phyloP scores from a whole-genome alignment of 306 rosid species.

The Quercus agrifolia region DNA sequence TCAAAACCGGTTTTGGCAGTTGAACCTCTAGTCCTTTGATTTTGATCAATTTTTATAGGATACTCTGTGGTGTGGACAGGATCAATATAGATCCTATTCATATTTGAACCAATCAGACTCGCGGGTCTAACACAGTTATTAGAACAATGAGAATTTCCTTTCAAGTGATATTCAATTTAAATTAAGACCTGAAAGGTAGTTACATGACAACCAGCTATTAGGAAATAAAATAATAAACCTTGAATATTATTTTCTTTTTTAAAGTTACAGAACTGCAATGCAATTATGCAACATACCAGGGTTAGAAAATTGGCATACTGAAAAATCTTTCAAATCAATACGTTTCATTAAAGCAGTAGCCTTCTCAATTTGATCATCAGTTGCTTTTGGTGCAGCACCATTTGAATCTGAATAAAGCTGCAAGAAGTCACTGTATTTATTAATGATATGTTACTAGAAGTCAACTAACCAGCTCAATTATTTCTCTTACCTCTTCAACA shows the following conservation, averaged over 20 bases:
- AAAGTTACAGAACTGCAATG: background rate
- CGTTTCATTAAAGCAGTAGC: conserved; percentile 79
- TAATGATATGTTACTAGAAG: conserved; percentile 21
- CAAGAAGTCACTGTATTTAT: conserved; percentile 21
- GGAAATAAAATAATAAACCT: background rate
- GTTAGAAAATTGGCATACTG: conserved; percentile 77
- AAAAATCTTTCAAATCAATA: conserved; percentile 71
- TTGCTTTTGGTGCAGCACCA: conserved; percentile 47
- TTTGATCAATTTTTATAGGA: no score
- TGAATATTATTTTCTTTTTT: background rate
- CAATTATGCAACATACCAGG: conserved; percentile 50
- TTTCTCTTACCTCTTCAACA: conserved; percentile 79
- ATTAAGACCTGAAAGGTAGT: background rate
- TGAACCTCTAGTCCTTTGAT: no score
- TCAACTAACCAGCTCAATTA: conserved; percentile 5
- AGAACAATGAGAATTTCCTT: background rate
- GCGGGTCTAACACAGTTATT: no score
- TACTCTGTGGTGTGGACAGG: no score
- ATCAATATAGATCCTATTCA: no score
- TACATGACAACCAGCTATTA: background rate
- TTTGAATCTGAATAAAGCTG: conserved; percentile 56
- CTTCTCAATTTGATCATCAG: conserved; percentile 64
- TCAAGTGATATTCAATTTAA: background rate
- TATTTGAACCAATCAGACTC: no score
- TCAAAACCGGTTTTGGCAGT: no score